phyloP scores from a whole-genome alignment of 352 stramenopile genomes.

The Pythium phragmitis region DNA sequence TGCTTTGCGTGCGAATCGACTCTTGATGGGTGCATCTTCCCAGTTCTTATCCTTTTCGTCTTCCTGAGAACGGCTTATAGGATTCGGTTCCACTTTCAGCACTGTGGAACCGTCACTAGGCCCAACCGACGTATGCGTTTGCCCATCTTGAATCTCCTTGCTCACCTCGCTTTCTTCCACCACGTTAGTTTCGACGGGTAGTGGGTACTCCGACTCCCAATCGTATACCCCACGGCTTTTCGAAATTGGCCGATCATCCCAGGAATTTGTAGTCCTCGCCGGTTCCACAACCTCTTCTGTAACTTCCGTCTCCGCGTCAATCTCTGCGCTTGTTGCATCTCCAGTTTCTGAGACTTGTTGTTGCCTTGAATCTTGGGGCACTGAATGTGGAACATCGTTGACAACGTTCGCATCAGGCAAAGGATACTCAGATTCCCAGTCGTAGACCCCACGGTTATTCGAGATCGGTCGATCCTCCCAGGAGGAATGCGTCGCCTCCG shows the following conservation, averaged over 20 bases:
- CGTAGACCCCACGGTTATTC: background rate
- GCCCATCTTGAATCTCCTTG: background rate
- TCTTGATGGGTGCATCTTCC: constrained; percentile 25
- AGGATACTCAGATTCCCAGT: constrained; percentile 6
- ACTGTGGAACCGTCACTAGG: background rate
- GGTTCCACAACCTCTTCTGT: background rate
- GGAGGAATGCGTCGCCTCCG: background rate
- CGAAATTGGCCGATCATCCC: constrained; percentile 6
- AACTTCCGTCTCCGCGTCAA: background rate
- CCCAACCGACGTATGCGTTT: background rate
- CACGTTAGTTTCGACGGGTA: background rate
- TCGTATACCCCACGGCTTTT: background rate
- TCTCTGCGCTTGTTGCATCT: background rate
- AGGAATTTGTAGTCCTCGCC: background rate
- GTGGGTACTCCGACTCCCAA: background rate
- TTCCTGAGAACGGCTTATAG: background rate
- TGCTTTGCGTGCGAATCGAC: constrained; percentile 16
- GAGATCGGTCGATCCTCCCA: constrained; percentile 14
- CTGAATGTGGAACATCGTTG: background rate
- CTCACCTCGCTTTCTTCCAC: background rate
- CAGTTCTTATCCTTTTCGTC: constrained; percentile 14
- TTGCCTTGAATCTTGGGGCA: background rate
- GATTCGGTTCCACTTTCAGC: background rate
- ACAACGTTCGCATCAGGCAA: background rate
- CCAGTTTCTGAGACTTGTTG: background rate